Evolutionary conservation across 441 rosid species (phyloP).

Genomic region (Syzygium syzygioides): DNA sequence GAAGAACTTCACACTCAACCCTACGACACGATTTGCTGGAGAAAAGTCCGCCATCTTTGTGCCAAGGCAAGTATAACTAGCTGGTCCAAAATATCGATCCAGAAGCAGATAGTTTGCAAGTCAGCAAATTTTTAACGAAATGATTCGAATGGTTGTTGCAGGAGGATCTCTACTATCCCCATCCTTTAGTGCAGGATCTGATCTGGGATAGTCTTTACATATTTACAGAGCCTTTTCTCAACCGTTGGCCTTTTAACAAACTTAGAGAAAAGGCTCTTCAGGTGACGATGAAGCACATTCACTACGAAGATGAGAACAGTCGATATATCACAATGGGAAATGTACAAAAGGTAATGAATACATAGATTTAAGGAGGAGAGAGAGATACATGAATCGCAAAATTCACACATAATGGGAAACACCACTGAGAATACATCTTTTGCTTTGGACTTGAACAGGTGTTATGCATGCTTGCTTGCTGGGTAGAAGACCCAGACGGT

Average conservation of each 20-base stretch:
- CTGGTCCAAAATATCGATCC: neutral
- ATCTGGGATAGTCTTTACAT: constrained; percentile 13
- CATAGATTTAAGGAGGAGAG: neutral
- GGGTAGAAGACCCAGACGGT: constrained; percentile 15
- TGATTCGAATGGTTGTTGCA: neutral
- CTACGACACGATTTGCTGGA: constrained; percentile 25
- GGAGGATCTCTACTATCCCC: constrained; percentile 17
- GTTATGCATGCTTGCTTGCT: constrained; percentile 15
- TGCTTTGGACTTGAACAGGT: neutral
- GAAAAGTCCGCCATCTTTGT: constrained; percentile 12
- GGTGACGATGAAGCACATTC: constrained; percentile 16
- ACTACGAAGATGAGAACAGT: constrained; percentile 13
- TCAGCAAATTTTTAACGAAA: neutral
- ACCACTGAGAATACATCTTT: neutral
- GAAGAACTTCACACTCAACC: constrained; percentile 46
- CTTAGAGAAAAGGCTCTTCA: constrained; percentile 10
- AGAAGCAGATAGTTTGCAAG: neutral
- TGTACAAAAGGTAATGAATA: neutral
- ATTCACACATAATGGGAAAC: neutral
- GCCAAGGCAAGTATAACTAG: neutral
- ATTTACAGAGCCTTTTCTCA: constrained; percentile 12
- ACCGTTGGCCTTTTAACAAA: constrained; percentile 11
- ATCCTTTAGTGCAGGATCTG: constrained; percentile 8
- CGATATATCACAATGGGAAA: constrained; percentile 15
- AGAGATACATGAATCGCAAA: neutral